Percentiles rank a stretch among this genome's conserved stretches.
Conservation (phyloP, 805 yeast genomes). For the Hagleromyces aurorensis region DNA sequence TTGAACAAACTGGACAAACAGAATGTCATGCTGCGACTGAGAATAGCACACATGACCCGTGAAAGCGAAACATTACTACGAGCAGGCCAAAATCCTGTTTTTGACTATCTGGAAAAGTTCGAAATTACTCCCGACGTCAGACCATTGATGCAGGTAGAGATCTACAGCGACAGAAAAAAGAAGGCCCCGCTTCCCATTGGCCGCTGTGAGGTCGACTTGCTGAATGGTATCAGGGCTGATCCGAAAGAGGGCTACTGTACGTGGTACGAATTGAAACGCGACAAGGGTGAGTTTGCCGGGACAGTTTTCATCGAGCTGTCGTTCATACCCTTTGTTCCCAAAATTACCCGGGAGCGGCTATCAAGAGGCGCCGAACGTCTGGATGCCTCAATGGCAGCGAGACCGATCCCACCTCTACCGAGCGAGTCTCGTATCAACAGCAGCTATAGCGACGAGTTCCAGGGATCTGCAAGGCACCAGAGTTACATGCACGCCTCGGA, state of each 20-base stretch:
- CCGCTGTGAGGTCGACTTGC: slow-evolving; percentile 67
- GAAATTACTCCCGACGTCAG: slow-evolving; percentile 54
- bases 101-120: slow-evolving; percentile 73
- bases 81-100: slow-evolving; percentile 92
- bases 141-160: slow-evolving; percentile 59
- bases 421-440: slow-evolving; percentile 8
- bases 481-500: slow-evolving; percentile 24
- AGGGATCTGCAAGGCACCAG: slow-evolving; percentile 1
- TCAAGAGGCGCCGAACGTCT: slow-evolving; percentile 12
- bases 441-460: not conserved
- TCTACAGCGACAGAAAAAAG: slow-evolving; percentile 67
- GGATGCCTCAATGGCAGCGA: slow-evolving; percentile 23
- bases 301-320: slow-evolving; percentile 86
- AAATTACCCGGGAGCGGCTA: slow-evolving; percentile 6
- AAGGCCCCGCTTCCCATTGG: slow-evolving; percentile 84
- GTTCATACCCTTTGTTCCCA: slow-evolving; percentile 52
- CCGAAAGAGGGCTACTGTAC: slow-evolving; percentile 71
- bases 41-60: slow-evolving; percentile 76
- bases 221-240: slow-evolving; percentile 59
- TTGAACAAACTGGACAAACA: slow-evolving; percentile 84
- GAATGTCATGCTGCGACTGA: slow-evolving; percentile 77
- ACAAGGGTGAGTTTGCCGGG: slow-evolving; percentile 68
- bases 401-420: slow-evolving; percentile 31
- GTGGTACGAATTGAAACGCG: slow-evolving; percentile 70
- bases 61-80: slow-evolving; percentile 69